Evolutionary conservation across 1,284 basidiomycete species (phyloP).

Genomic region (Laetiporus sulphureus): DNA sequence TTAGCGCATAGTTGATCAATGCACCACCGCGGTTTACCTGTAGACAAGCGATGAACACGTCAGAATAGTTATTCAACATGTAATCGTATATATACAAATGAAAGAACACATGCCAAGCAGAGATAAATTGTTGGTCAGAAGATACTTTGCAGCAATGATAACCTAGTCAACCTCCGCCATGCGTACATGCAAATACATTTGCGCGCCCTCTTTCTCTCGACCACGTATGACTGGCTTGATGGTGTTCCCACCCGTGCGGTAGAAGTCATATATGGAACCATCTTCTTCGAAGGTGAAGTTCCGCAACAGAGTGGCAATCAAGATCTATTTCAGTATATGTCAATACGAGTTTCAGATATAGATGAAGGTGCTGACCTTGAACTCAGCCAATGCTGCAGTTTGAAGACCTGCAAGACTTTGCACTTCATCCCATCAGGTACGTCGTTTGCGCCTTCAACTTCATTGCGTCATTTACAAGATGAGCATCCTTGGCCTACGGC

Average conservation of each 20-base stretch:
- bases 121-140: no score
- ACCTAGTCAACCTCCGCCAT: neutral
- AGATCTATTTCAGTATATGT: neutral
- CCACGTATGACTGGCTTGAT: neutral
- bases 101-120: no score
- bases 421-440: neutral
- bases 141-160: neutral
- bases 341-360: no score
- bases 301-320: neutral
- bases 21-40: no score
- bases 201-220: neutral
- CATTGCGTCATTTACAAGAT: no score
- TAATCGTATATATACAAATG: no score
- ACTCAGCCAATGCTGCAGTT: slow-evolving; percentile 13
- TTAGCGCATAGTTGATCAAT: no score
- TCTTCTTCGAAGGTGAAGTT: neutral
- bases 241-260: neutral
- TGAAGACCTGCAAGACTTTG: neutral
- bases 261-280: neutral
- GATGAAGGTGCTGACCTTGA: slow-evolving; percentile 17
- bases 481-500: no score
- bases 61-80: no score
- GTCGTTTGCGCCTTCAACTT: no score
- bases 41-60: no score
- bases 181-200: slow-evolving; percentile 1